These are phyloP conservation scores for Cutaneotrichosporon cyanovorans DNA, from an alignment of 1,284 basidiomycete species.

Conservation along the genomic window DNA sequence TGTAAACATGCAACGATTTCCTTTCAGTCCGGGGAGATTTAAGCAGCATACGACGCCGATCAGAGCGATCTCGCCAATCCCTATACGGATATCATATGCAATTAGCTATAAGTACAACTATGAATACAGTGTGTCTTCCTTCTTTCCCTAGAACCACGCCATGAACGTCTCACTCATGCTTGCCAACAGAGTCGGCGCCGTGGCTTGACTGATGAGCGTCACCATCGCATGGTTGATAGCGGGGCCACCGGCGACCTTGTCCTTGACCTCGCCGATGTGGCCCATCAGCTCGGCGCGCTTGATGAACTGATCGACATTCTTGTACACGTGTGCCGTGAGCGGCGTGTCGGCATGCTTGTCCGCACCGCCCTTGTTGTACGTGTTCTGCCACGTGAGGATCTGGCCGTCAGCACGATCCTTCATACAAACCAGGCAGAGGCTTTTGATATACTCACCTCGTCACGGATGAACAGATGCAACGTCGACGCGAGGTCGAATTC, in stretches of 20 bases:
- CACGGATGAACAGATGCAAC: conserved; percentile 63
- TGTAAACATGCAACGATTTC: too few relatives aligned
- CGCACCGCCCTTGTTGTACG: conserved; percentile 34
- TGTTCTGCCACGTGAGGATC: conserved; percentile 43
- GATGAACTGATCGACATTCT: conserved; percentile 72
- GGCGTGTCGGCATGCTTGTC: conserved; percentile 50
- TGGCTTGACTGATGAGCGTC: conserved; percentile 64
- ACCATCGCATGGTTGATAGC: conserved; percentile 76
- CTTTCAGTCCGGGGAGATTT: too few relatives aligned
- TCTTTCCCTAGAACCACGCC: conserved; percentile 63
- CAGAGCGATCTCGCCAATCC: too few relatives aligned
- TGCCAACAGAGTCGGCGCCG: conserved; percentile 50
- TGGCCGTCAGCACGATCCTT: conserved; percentile 6
- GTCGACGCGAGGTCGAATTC: conserved; percentile 58
- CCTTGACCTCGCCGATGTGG: conserved; percentile 54
- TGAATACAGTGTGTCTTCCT: not conserved
- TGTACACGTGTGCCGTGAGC: conserved; percentile 62
- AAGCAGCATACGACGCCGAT: too few relatives aligned
- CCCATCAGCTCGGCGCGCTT: conserved; percentile 39
- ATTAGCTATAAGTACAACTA: conserved; percentile 7
- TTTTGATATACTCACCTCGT: conserved; percentile 63
- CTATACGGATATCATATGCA: too few relatives aligned
- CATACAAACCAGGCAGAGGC: not conserved
- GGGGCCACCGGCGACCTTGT: conserved; percentile 52
- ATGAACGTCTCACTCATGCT: conserved; percentile 59